phyloP scores from a whole-genome alignment of 2,329 filamentous ascomycete genomes.

The Cytospora piceicola region DNA sequence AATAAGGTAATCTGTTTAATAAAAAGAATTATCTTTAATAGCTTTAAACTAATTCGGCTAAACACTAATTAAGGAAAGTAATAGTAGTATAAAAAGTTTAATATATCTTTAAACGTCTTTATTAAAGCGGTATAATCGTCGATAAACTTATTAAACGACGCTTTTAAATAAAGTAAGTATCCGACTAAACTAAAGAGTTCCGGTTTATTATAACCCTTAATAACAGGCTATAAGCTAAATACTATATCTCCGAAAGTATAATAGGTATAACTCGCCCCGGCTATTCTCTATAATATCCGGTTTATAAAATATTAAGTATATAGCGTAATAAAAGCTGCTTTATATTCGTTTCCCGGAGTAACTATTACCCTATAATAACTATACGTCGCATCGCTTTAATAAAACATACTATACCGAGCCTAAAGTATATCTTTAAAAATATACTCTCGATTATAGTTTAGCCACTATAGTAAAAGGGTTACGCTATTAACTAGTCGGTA shows the following conservation, averaged over 20 bases:
- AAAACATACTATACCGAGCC: not conserved
- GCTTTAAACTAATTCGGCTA: not conserved
- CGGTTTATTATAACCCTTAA: not conserved
- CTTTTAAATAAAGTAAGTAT: not conserved
- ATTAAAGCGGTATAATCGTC: not conserved
- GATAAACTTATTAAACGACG: not conserved
- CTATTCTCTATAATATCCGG: not conserved
- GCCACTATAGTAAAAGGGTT: not conserved
- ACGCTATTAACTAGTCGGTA: not conserved
- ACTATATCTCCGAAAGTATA: not conserved
- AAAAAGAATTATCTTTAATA: not conserved
- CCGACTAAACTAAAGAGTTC: not conserved
- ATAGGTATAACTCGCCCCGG: not conserved
- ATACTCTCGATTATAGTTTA: not conserved
- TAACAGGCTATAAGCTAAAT: not conserved
- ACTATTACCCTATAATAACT: not conserved
- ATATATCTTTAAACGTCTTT: not conserved
- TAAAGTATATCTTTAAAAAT: slow-evolving; percentile 1
- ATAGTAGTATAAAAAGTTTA: not conserved
- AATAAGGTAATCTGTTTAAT: not conserved
- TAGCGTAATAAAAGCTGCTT: not conserved
- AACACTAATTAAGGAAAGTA: not conserved
- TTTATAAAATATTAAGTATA: not conserved
- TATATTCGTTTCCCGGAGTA: not conserved
- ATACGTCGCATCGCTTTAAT: not conserved